Conservation (phyloP, 352 stramenopile species). For the Globisporangium recalcitrans region DNA sequence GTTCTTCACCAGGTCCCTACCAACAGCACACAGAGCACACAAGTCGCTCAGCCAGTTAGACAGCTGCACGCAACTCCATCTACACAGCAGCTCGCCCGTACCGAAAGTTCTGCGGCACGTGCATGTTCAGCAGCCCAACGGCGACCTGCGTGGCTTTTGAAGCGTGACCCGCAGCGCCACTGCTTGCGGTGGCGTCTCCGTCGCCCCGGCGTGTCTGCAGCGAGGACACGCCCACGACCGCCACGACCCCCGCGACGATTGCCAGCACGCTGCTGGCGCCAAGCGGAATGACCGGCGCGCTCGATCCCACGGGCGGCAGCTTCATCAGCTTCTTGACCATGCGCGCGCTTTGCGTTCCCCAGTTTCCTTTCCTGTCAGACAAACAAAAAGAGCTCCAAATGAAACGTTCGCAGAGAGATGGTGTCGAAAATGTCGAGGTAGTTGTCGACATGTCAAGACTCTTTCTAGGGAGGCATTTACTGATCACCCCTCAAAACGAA, state of each 20-base stretch:
- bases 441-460: no score
- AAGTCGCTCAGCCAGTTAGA: neutral
- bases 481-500: no score
- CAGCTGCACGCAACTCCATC: neutral
- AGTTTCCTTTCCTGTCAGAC: neutral
- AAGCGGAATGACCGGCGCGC: conserved; percentile 24
- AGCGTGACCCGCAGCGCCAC: neutral
- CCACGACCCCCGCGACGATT: conserved; percentile 32
- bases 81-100: conserved; percentile 4
- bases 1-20: conserved; percentile 54
- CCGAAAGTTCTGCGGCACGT: conserved; percentile 55
- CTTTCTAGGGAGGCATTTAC: no score
- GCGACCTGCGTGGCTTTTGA: conserved; percentile 19
- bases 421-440: no score
- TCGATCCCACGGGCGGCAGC: conserved; percentile 21
- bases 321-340: conserved; percentile 50
- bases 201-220: conserved; percentile 32
- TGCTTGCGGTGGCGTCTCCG: neutral
- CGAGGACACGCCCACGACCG: conserved; percentile 39
- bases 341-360: neutral
- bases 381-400: neutral
- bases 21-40: neutral
- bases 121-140: conserved; percentile 46
- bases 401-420: no score
- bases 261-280: conserved; percentile 34